Conservation (phyloP, 2,329 filamentous ascomycete genomes). For the Dothideomycetes sp. region DNA sequence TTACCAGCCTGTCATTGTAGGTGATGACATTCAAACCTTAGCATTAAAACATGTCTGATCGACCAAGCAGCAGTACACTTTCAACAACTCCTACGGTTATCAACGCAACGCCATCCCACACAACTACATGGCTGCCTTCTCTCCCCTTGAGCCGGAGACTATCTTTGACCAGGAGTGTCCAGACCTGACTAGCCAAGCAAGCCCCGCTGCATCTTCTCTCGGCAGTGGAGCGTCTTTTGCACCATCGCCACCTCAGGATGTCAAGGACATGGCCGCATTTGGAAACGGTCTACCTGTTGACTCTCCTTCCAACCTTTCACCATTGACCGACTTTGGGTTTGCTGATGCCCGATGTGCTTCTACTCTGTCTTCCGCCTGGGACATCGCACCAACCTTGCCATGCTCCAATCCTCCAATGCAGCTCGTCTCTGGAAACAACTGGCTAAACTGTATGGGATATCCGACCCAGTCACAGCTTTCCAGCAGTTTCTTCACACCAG, state of each 20-base stretch:
- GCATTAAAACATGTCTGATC: background rate
- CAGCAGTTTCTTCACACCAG: too few relatives aligned
- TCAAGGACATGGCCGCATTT: background rate
- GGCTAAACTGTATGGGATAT: too few relatives aligned
- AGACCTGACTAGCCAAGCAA: constrained; percentile 1
- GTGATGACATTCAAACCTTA: background rate
- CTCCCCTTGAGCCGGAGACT: constrained; percentile 1
- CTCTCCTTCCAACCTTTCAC: constrained; percentile 1
- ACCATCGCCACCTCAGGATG: background rate
- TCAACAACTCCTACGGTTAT: background rate
- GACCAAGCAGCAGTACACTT: background rate
- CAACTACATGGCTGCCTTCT: constrained; percentile 3
- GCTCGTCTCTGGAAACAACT: too few relatives aligned
- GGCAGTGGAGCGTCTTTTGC: background rate
- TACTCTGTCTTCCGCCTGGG: too few relatives aligned
- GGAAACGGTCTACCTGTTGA: background rate
- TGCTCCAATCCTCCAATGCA: too few relatives aligned
- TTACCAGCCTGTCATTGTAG: too few relatives aligned
- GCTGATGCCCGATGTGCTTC: too few relatives aligned
- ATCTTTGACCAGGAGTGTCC: constrained; percentile 9
- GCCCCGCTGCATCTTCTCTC: constrained; percentile 3
- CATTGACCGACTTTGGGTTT: constrained; percentile 1
- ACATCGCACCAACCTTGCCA: too few relatives aligned
- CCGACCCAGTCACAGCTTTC: too few relatives aligned
- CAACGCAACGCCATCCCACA: background rate